Conservation (phyloP, 2,329 filamentous ascomycete species). For the Incumbomyces delicatus region DNA sequence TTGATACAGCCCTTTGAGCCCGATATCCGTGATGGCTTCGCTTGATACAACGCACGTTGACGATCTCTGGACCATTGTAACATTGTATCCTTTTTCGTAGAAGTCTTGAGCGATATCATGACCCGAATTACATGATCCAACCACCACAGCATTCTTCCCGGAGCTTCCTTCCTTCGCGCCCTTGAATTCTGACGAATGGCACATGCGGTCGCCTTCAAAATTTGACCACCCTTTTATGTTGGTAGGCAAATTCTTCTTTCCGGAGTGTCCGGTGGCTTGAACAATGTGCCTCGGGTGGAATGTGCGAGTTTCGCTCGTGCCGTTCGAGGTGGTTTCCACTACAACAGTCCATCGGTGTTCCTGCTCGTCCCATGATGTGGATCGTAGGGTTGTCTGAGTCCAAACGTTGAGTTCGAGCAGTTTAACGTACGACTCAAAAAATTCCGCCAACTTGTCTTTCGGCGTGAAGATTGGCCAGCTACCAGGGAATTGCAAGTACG, state of each 20-base stretch:
- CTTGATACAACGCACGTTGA: constrained; percentile 56
- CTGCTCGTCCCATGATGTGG: constrained; percentile 42
- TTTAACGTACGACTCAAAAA: constrained; percentile 55
- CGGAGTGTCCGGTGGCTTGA: constrained; percentile 59
- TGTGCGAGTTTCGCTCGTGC: constrained; percentile 39
- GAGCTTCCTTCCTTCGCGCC: constrained; percentile 40
- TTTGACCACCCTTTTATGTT: constrained; percentile 38
- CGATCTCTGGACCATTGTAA: constrained; percentile 61
- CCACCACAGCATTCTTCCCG: constrained; percentile 53
- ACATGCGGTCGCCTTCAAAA: constrained; percentile 51
- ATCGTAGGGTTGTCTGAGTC: constrained; percentile 43
- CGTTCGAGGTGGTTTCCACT: constrained; percentile 34
- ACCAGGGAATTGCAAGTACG: constrained; percentile 53
- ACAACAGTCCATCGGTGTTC: constrained; percentile 47
- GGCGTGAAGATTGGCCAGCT: constrained; percentile 62
- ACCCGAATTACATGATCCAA: constrained; percentile 59
- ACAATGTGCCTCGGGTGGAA: constrained; percentile 55
- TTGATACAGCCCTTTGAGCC: constrained; percentile 42
- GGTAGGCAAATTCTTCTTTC: constrained; percentile 47
- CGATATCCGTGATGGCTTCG: constrained; percentile 42
- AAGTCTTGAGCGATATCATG: constrained; percentile 63
- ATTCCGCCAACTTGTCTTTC: constrained; percentile 62
- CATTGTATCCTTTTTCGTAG: constrained; percentile 54
- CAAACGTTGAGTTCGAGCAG: constrained; percentile 61
- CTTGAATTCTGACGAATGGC: constrained; percentile 52